These are phyloP conservation scores for Phaffomyces opuntiae DNA, from an alignment of 805 yeast genomes.

Conservation along the genomic window DNA sequence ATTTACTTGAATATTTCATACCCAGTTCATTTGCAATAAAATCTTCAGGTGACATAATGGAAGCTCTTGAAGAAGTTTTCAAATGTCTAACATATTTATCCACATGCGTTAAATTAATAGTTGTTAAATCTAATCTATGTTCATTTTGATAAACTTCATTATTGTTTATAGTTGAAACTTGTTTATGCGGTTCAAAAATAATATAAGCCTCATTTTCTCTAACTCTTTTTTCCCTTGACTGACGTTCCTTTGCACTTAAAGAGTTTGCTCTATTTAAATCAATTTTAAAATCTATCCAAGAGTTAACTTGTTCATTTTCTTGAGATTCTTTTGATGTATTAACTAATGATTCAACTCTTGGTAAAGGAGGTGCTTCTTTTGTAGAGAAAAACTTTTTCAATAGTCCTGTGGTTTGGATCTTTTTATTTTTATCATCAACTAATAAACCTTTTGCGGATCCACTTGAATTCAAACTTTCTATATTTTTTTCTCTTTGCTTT, in stretches of 20 bases:
- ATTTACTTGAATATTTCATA: conserved; percentile 41
- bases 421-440: conserved; percentile 18
- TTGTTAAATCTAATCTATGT: conserved; percentile 23
- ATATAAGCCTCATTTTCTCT: conserved; percentile 53
- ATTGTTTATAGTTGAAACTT: conserved; percentile 35
- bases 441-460: conserved; percentile 23
- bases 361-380: conserved; percentile 23
- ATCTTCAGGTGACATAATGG: conserved; percentile 43
- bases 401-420: conserved; percentile 18
- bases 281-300: conserved; percentile 48
- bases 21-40: conserved; percentile 49
- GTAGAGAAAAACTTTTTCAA: conserved; percentile 27
- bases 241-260: conserved; percentile 59
- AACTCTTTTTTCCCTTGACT: conserved; percentile 58
- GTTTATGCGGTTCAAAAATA: conserved; percentile 55
- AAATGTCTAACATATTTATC: conserved; percentile 34
- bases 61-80: conserved; percentile 22
- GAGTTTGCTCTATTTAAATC: conserved; percentile 72
- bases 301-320: conserved; percentile 33
- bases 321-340: conserved; percentile 16
- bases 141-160: conserved; percentile 36
- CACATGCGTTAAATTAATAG: conserved; percentile 32
- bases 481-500: conserved; percentile 8
- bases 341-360: conserved; percentile 16
- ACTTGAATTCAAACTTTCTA: conserved; percentile 13